phyloP scores from a whole-genome alignment of 805 yeast genomes.

The Clavispora asparagi region DNA sequence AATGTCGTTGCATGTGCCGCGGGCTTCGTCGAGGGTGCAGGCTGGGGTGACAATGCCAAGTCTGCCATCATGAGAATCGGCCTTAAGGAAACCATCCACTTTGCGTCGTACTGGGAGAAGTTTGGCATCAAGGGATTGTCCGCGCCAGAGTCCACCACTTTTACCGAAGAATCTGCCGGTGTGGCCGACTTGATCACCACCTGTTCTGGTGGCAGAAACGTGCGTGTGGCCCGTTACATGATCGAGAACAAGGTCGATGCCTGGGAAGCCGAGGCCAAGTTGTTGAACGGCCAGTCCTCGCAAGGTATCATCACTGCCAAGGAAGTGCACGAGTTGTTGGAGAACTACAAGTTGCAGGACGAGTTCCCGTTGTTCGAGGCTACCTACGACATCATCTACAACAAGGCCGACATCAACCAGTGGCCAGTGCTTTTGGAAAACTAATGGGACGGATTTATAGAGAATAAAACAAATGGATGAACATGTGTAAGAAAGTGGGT shows the following conservation, averaged over 20 bases:
- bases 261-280: slow-evolving; percentile 37
- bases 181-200: slow-evolving; percentile 46
- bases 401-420: slow-evolving; percentile 35
- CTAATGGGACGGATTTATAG: slow-evolving; percentile 6
- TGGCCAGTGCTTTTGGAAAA: slow-evolving; percentile 37
- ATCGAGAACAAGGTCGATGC: slow-evolving; percentile 38
- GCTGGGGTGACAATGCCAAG: slow-evolving; percentile 48
- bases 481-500: no score
- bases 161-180: slow-evolving; percentile 43
- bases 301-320: slow-evolving; percentile 44
- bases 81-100: slow-evolving; percentile 37
- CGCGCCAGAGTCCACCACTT: slow-evolving; percentile 37
- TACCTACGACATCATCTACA: slow-evolving; percentile 39
- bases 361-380: slow-evolving; percentile 45
- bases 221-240: slow-evolving; percentile 43
- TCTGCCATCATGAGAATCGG: slow-evolving; percentile 46
- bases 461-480: background rate
- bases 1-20: slow-evolving; percentile 43
- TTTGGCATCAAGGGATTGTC: slow-evolving; percentile 18
- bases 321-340: slow-evolving; percentile 43
- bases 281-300: slow-evolving; percentile 43
- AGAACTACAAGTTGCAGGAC: slow-evolving; percentile 24
- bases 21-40: slow-evolving; percentile 43
- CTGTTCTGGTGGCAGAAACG: slow-evolving; percentile 45
- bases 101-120: slow-evolving; percentile 24